Conservation (phyloP, 2,329 filamentous ascomycete genomes). For the Fusarium subtropicale region DNA sequence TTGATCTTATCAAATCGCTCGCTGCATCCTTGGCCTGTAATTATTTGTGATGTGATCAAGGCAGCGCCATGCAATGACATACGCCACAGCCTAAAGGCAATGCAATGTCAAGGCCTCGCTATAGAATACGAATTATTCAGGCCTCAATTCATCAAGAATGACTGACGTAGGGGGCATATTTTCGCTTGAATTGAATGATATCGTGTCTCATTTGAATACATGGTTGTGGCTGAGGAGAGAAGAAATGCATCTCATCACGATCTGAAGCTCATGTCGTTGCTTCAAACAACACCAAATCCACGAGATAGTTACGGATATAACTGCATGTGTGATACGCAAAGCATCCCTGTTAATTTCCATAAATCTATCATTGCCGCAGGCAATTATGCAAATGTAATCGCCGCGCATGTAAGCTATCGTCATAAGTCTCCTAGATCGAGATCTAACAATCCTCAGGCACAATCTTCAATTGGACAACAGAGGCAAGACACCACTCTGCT, state of each 20-base stretch:
- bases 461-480: constrained; percentile 1
- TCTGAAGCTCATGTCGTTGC: background rate
- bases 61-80: constrained; percentile 6
- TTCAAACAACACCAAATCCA: background rate
- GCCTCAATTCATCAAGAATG: background rate
- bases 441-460: constrained; percentile 5
- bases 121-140: background rate
- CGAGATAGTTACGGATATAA: background rate
- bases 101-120: background rate
- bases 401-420: constrained; percentile 2
- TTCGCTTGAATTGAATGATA: background rate
- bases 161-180: constrained; percentile 20
- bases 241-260: background rate
- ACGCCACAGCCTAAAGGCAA: constrained; percentile 10
- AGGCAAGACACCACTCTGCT: background rate
- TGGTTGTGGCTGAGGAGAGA: background rate
- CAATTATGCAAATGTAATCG: constrained; percentile 3
- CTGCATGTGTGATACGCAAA: too few species aligned
- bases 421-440: constrained; percentile 19
- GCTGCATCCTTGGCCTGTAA: background rate
- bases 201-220: constrained; percentile 14
- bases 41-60: background rate
- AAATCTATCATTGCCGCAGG: background rate
- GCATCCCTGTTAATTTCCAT: too few species aligned
- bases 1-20: constrained; percentile 1